phyloP scores from a whole-genome alignment of 768 basidiomycete genomes.

The Phlegmacium glaucopus region DNA sequence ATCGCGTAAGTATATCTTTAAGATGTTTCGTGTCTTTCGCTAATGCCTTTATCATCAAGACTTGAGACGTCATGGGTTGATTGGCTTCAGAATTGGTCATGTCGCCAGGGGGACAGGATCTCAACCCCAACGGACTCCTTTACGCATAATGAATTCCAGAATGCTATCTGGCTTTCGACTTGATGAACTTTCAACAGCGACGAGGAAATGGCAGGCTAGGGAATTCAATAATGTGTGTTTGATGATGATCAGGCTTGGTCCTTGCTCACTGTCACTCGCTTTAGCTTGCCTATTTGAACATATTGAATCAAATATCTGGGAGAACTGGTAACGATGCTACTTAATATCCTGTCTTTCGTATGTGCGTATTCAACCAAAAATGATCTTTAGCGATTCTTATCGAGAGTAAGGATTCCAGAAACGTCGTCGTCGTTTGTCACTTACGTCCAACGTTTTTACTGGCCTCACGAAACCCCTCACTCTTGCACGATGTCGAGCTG shows the following conservation, averaged over 20 bases:
- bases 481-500: slow-evolving; percentile 55
- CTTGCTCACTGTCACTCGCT: neutral
- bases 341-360: slow-evolving; percentile 90
- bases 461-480: slow-evolving; percentile 82
- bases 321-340: slow-evolving; percentile 94
- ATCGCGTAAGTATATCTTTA: slow-evolving; percentile 62
- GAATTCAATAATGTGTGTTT: too few species aligned
- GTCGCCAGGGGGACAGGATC: slow-evolving; percentile 37
- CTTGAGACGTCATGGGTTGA: slow-evolving; percentile 66
- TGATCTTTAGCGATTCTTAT: slow-evolving; percentile 38
- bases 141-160: slow-evolving; percentile 48
- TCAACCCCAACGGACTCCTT: slow-evolving; percentile 51
- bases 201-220: slow-evolving; percentile 81
- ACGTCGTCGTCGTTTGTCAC: neutral
- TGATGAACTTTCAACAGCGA: slow-evolving; percentile 66
- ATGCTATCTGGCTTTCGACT: slow-evolving; percentile 45
- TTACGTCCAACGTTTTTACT: neutral
- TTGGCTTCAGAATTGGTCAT: slow-evolving; percentile 37
- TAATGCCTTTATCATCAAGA: slow-evolving; percentile 35
- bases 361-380: slow-evolving; percentile 40
- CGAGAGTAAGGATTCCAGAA: slow-evolving; percentile 74
- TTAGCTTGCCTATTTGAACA: slow-evolving; percentile 89
- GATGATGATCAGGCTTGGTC: neutral
- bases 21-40: neutral
- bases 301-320: slow-evolving; percentile 87